Base-by-base conservation (phyloP, 164 flowering plant genomes). In the Magnolia officinalis region DNA sequence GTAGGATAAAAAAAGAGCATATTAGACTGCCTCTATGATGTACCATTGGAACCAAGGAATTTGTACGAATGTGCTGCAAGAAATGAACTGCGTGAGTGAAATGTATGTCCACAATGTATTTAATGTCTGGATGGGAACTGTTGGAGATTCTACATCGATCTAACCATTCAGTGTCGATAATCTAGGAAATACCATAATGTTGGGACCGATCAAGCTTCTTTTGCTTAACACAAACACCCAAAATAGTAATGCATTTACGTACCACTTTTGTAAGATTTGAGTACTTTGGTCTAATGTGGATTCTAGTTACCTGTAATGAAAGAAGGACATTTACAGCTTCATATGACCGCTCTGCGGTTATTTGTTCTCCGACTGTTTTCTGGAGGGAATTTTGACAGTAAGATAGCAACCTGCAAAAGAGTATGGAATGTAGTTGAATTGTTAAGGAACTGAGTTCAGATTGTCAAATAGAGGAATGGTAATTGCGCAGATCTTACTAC, bases 281-380 rank as follows among this genome's bases (percentile, higher is more conserved):
- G 10, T 55, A 16, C 13, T 2, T 11, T 55, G 0, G 61, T 55
- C 61, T 55, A 11, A 55, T 2, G 18, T 55, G 19, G 61, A 11
- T 55, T 55, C 18, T 55, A 11, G 45, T 55, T 55, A 91, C 97
- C 95, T 92, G 97, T 29, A 89, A 74, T 55, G 92, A 91, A 58
- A 92, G 83, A 72, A 91, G 81, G 18, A 93, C 88, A 76, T 91
- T 87, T 37, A 90, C 92, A 75, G 92, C 86, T 83, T 89, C 89
- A 81, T 85, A 89, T 8, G 88, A 74, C 24, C 81, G 75, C 50
- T 83, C 72, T 7, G 79, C 79, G 24, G 80, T 85, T 68, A 90
- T 5, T 70, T 87, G 87, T 51, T 87, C 84, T 70, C 91, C 94
- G 76, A 87, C 92, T 61, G 61, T 73, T 77, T 77, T 84, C 86